Evolutionary conservation across 2,329 filamentous ascomycete species (phyloP).

Genomic region (Paecilomyces sp.): DNA sequence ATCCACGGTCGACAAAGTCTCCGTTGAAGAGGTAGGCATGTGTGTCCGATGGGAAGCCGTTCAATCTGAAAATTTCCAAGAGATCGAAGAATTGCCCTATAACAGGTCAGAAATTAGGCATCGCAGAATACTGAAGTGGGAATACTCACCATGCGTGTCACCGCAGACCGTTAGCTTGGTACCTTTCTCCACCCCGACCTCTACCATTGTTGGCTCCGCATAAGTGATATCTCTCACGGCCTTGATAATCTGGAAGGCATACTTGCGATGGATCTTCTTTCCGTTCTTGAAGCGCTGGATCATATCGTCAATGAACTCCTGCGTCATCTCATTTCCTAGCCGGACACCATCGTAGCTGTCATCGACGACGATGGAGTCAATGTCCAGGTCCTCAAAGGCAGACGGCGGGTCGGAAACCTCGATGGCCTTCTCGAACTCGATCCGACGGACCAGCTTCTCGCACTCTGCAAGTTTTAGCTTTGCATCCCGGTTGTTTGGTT

Average conservation of each 20-base stretch:
- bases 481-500: conserved; percentile 82
- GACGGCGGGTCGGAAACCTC: conserved; percentile 89
- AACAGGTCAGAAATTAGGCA: conserved; percentile 1
- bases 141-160: conserved; percentile 76
- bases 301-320: conserved; percentile 97
- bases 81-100: conserved; percentile 96
- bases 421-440: conserved; percentile 91
- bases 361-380: conserved; percentile 79
- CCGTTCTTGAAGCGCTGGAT: conserved; percentile 90
- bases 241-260: conserved; percentile 92
- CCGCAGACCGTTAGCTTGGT: conserved; percentile 87
- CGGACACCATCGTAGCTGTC: conserved; percentile 75
- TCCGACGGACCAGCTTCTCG: conserved; percentile 85
- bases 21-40: conserved; percentile 97
- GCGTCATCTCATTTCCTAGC: conserved; percentile 76
- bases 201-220: conserved; percentile 93
- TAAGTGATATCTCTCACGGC: conserved; percentile 85
- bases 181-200: conserved; percentile 72
- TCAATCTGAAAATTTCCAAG: conserved; percentile 89
- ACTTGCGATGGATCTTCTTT: conserved; percentile 93
- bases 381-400: conserved; percentile 79
- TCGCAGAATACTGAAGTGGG: not conserved
- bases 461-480: conserved; percentile 87
- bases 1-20: conserved; percentile 95
- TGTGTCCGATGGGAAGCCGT: conserved; percentile 74